These are phyloP conservation scores for Vishniacozyma victoriae DNA, from an alignment of 768 basidiomycete genomes.

Conservation along the genomic window DNA sequence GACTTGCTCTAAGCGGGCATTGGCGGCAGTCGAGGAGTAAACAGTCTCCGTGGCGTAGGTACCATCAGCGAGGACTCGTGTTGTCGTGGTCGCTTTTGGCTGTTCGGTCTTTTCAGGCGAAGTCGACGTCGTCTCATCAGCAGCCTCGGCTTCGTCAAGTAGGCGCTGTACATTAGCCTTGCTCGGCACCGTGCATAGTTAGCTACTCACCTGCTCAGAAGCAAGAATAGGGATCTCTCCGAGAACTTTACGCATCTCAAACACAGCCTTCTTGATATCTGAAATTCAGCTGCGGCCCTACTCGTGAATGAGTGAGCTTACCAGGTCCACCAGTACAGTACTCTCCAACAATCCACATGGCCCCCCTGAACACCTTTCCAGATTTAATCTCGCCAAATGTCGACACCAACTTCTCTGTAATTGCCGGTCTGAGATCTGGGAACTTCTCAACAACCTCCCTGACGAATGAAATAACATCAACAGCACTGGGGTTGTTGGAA, in stretches of 20 bases:
- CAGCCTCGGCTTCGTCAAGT: conserved; percentile 67
- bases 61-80: conserved; percentile 82
- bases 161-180: conserved; percentile 48
- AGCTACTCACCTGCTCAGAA: conserved; percentile 61
- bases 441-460: conserved; percentile 97
- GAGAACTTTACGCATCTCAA: conserved; percentile 72
- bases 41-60: conserved; percentile 97
- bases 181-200: not conserved
- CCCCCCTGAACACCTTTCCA: conserved; percentile 91
- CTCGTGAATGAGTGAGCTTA: conserved; percentile 28
- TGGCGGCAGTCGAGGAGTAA: conserved; percentile 55
- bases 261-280: conserved; percentile 69
- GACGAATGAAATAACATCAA: conserved; percentile 87
- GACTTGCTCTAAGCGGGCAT: conserved; percentile 67
- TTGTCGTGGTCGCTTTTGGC: conserved; percentile 55
- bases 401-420: conserved; percentile 75
- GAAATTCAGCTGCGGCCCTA: no score
- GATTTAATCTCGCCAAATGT: conserved; percentile 85
- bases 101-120: conserved; percentile 44
- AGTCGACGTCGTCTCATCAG: conserved; percentile 54
- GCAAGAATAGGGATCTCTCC: conserved; percentile 98
- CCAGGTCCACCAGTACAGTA: conserved; percentile 62
- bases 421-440: conserved; percentile 71
- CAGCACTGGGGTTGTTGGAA: conserved; percentile 85
- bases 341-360: conserved; percentile 98